These are phyloP conservation scores for Odontarrhena argentea DNA, from an alignment of 345 rosid species.

Conservation along the genomic window DNA sequence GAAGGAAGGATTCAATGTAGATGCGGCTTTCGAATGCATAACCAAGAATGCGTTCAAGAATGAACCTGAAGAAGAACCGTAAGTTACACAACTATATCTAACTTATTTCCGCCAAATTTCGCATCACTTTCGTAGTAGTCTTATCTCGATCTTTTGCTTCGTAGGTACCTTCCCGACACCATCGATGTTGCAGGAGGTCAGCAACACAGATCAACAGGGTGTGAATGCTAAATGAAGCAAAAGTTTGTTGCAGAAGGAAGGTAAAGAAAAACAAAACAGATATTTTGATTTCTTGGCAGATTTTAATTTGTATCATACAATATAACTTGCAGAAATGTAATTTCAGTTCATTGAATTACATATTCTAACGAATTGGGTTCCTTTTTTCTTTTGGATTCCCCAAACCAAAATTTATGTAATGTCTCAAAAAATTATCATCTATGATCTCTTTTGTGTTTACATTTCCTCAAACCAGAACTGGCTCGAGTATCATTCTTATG, in stretches of 20 bases:
- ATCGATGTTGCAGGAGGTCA: slow-evolving; percentile 64
- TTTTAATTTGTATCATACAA: slow-evolving; percentile 27
- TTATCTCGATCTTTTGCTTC: slow-evolving; percentile 7
- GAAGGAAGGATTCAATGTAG: slow-evolving; percentile 89
- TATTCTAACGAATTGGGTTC: background rate
- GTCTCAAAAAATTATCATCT: slow-evolving; percentile 19
- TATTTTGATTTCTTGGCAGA: slow-evolving; percentile 9
- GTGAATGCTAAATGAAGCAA: slow-evolving; percentile 56
- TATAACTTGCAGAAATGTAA: slow-evolving; percentile 11
- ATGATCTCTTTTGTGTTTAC: background rate
- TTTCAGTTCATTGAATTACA: slow-evolving; percentile 19
- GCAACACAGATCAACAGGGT: slow-evolving; percentile 70
- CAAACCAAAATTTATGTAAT: slow-evolving; percentile 26
- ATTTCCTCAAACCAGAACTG: background rate
- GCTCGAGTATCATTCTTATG: too few relatives aligned
- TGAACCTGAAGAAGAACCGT: slow-evolving; percentile 89
- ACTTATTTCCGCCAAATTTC: background rate
- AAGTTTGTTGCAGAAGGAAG: slow-evolving; percentile 10
- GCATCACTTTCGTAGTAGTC: background rate
- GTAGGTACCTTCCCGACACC: slow-evolving; percentile 75
- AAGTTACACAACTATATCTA: slow-evolving; percentile 33
- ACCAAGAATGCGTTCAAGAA: slow-evolving; percentile 88
- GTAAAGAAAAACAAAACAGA: background rate
- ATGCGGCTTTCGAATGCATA: slow-evolving; percentile 79
- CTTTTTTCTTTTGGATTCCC: slow-evolving; percentile 1